A percentile compares a stretch with the other conserved stretches of the same genome.
phyloP scores from a whole-genome alignment of 1,139 yeast species.

The Sugiyamaella neomexicana region DNA sequence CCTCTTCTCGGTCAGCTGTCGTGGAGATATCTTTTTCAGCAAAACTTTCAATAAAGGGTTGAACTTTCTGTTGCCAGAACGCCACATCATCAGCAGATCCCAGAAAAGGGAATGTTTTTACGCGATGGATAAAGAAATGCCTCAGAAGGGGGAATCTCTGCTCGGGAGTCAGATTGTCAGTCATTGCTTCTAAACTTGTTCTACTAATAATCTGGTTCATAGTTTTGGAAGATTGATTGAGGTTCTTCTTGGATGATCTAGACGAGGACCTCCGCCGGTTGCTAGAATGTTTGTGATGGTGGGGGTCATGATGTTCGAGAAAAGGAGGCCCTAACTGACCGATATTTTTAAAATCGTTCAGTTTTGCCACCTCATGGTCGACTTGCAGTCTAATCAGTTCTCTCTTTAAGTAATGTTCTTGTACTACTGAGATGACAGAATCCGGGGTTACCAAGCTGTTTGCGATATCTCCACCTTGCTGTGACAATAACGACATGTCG shows the following conservation, averaged over 20 bases:
- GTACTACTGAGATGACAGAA: constrained; percentile 31
- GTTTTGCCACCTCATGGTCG: constrained; percentile 56
- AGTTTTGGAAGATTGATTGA: not conserved
- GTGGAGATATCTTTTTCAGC: constrained; percentile 68
- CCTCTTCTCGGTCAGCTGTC: constrained; percentile 67
- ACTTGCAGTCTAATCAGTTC: constrained; percentile 66
- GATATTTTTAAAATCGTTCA: constrained; percentile 61
- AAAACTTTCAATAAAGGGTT: constrained; percentile 75
- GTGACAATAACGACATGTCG: constrained; percentile 3
- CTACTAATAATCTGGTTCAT: not conserved
- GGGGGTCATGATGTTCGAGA: constrained; percentile 36
- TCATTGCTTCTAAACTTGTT: not conserved
- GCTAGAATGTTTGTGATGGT: constrained; percentile 5
- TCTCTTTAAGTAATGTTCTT: constrained; percentile 84
- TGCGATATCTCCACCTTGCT: constrained; percentile 3
- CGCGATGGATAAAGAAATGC: constrained; percentile 61
- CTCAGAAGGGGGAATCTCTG: constrained; percentile 62
- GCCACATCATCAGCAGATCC: constrained; percentile 51
- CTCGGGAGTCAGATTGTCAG: constrained; percentile 9
- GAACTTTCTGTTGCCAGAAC: constrained; percentile 80
- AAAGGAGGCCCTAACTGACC: constrained; percentile 77
- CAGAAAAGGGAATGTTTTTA: constrained; percentile 74
- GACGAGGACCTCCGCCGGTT: constrained; percentile 2
- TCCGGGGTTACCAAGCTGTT: constrained; percentile 3
- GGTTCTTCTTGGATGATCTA: not conserved